Base-by-base conservation (phyloP, 2,329 filamentous ascomycete species). In the Endothia cerciana region DNA sequence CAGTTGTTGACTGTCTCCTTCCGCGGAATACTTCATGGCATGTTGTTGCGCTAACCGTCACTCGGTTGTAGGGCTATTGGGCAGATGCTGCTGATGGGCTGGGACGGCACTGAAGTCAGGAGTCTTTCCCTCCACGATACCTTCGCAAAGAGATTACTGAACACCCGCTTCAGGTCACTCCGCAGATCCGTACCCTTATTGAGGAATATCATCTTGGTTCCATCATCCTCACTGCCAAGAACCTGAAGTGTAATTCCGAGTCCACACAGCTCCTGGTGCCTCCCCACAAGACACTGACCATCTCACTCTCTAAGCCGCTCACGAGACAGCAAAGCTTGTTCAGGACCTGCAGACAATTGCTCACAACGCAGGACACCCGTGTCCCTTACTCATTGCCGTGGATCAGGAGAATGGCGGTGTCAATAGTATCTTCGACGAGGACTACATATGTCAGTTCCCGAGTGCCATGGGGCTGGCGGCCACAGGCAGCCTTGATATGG, bases 401-500 rank as follows among this genome's bases (percentile, higher is more conserved):
- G 95, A 98, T 75, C 95, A 99, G 76, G 95, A 99, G 77, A 98
- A 99, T 87, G 95, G 95, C 70, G 94, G 94, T 3, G 94, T 97
- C 76, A 98, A 97, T 80, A 97, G 93, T 78, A 85, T 98, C 2
- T 97, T 96, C 74, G 94, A 98, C 76, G 93, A 97, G 72, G 92
- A 95, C 73, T 95, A 94, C 75, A 94, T 98, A 71, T 93, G 93
- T 70, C 95, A 98, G 76, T 99, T 97, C 72, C 95, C 95, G 10
- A 97, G 94, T 74, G 92, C 94, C 69, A 98, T 99, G 94, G 94
- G 94, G 15, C 85, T 97, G 68, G 93, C 94, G n/a, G 95, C 95
- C 28, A 93, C 94, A 4, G 93, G 94, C 30, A 94, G 90, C 13
- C 89, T 89, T 43, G 88, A 95, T 13, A 82, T 98, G 63, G 92